These are phyloP conservation scores for Plasmodium fragile DNA, from an alignment of 169 alveolate genomes.

Conservation along the genomic window DNA sequence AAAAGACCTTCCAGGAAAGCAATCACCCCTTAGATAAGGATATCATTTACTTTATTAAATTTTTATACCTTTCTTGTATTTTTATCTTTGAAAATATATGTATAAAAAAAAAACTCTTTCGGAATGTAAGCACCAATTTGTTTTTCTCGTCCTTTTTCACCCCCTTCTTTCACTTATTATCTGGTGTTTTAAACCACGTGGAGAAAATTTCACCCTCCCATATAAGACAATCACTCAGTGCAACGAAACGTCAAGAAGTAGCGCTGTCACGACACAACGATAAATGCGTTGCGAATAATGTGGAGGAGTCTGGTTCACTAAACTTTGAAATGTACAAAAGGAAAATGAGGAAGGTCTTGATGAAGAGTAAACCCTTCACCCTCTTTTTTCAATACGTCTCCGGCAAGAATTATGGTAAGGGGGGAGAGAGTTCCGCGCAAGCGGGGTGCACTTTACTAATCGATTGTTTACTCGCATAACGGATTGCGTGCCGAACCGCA, in stretches of 20 bases:
- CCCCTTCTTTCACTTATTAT: conserved; percentile 54
- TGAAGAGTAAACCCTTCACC: conserved; percentile 54
- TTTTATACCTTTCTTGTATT: conserved; percentile 61
- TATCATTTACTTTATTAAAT: conserved; percentile 13
- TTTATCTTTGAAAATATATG: conserved; percentile 57
- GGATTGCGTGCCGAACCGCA: background rate
- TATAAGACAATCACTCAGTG: background rate
- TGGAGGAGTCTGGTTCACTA: background rate
- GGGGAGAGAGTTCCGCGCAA: background rate
- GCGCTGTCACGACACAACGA: background rate
- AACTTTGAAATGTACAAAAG: conserved; percentile 31
- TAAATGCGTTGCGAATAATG: background rate
- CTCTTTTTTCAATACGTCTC: conserved; percentile 59
- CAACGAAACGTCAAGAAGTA: background rate
- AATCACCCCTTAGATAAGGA: conserved; percentile 20
- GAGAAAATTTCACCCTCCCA: background rate
- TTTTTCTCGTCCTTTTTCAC: conserved; percentile 72
- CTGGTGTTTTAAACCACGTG: conserved; percentile 22
- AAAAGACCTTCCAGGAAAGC: conserved; percentile 11
- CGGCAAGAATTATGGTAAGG: conserved; percentile 31
- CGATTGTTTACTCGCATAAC: background rate
- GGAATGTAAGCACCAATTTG: conserved; percentile 36
- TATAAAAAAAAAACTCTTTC: conserved; percentile 23
- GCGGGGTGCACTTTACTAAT: background rate
- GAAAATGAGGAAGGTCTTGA: conserved; percentile 42